Evolutionary conservation across 306 rosid species (phyloP).

Genomic region (Clitoria ternatea): DNA sequence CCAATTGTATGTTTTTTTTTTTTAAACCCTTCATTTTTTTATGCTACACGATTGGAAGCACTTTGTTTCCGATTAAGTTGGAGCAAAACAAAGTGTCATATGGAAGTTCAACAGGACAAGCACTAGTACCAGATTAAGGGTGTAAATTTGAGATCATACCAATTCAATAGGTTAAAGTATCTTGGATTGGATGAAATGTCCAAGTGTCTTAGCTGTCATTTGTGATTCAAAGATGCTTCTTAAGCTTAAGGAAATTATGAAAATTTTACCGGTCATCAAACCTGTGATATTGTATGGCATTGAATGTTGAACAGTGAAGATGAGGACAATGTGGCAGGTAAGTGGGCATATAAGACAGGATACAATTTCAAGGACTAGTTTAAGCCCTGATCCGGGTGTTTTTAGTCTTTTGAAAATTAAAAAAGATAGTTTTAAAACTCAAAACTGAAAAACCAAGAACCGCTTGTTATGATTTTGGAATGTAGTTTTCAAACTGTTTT

Average conservation of each 20-base stretch:
- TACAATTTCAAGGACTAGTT: too few relatives aligned
- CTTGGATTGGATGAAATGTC: background rate
- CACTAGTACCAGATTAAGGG: background rate
- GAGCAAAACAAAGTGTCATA: background rate
- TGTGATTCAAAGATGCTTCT: background rate
- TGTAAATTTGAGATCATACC: background rate
- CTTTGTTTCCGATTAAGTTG: background rate
- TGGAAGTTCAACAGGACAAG: background rate
- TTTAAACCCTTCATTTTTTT: background rate
- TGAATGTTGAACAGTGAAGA: background rate
- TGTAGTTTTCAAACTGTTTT: too few relatives aligned
- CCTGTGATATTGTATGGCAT: background rate
- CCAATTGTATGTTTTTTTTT: constrained; percentile 44
- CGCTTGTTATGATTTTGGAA: too few relatives aligned
- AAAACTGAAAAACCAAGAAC: too few relatives aligned
- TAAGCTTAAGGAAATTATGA: background rate
- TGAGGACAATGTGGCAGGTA: background rate
- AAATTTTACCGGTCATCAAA: background rate
- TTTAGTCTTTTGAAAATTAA: too few relatives aligned
- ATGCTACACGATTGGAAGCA: background rate
- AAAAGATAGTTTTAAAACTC: too few relatives aligned
- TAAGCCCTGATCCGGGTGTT: too few relatives aligned
- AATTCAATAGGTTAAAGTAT: background rate
- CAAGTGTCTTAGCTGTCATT: background rate
- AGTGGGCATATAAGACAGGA: background rate